phyloP scores from a whole-genome alignment of 768 basidiomycete species.

The Dictyophora rubrovolvata region DNA sequence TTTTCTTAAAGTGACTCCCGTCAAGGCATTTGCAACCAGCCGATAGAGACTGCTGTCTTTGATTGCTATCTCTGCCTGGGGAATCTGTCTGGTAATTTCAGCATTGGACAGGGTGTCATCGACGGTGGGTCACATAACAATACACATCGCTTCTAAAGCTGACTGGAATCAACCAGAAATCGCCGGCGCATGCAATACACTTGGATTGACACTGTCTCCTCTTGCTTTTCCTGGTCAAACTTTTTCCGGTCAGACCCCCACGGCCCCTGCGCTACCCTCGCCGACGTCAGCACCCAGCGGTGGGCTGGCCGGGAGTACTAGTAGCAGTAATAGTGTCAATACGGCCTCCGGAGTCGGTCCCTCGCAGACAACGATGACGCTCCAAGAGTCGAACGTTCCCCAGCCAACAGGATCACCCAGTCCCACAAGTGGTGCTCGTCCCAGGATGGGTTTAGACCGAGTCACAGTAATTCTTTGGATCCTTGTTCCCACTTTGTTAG shows the following conservation, averaged over 20 bases:
- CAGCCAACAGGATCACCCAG: too few relatives aligned
- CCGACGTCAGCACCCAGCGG: neutral
- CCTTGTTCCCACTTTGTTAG: too few relatives aligned
- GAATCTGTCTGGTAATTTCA: neutral
- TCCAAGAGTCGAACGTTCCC: too few relatives aligned
- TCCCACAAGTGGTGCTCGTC: too few relatives aligned
- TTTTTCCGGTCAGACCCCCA: neutral
- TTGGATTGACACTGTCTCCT: neutral
- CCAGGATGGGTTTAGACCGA: too few relatives aligned
- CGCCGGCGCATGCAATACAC: neutral
- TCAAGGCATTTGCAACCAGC: neutral
- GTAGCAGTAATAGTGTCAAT: neutral
- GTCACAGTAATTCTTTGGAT: too few relatives aligned
- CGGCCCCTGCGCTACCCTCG: neutral
- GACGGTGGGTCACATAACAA: neutral
- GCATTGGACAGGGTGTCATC: neutral
- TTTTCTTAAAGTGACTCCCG: neutral
- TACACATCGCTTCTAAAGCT: neutral
- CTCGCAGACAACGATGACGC: neutral
- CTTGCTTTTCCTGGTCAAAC: neutral
- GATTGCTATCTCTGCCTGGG: neutral
- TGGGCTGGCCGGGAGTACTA: neutral
- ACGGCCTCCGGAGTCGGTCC: neutral
- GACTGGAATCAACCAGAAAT: neutral
- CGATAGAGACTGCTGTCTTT: neutral